Base-by-base conservation (phyloP, 768 basidiomycete genomes). In the Pleurotus djamor region DNA sequence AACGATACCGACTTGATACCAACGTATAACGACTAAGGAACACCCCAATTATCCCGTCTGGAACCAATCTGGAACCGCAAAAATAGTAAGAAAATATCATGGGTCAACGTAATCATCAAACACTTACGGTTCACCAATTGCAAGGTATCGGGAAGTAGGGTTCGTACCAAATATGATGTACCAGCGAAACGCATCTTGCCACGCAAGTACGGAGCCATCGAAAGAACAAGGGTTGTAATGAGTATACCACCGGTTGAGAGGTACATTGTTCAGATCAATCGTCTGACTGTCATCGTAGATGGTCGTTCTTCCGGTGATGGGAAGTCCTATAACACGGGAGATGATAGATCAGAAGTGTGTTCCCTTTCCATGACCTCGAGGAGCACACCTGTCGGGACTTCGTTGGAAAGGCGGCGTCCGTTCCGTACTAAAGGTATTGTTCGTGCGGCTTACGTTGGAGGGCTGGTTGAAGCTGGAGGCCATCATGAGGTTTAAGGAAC, bases 151-250 rank as follows among this genome's bases (percentile, higher is more conserved):
- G 8, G 7, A 61, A 60, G 32, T 28, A 65, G 62, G 7, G 35
- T 2, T 49, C 68, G 21, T 41, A 41, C 38, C 38, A 41, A 69
- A 0, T 68, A 71, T 21, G 68, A 41, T 17, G 64, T 49, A 2
- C 63, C 60, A 1, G 65, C 44, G 10, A 60, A 62, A 4, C 73
- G 63, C 81, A 81, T 79, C 44, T 65, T 61, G 7, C 71, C 70
- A 13, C 76, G 61, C 60, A 80, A 33, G 61, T 78, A 80, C 0
- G 81, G 81, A 52, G 83, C 83, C 43, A 83, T 65, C 13, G 76
- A 77, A 13, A 83, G 62, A 4, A 72, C 69, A 12, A 83, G 68
- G 0, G 73, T 76, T 67, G 80, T 83, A 60, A 80, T 60, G 32
- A 83, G 64, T 50, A 78, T 62, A 0, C 76, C 76, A 0, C 77